Conservation (phyloP, 495 filamentous ascomycete genomes). For the Neurospora tetrasperma region DNA sequence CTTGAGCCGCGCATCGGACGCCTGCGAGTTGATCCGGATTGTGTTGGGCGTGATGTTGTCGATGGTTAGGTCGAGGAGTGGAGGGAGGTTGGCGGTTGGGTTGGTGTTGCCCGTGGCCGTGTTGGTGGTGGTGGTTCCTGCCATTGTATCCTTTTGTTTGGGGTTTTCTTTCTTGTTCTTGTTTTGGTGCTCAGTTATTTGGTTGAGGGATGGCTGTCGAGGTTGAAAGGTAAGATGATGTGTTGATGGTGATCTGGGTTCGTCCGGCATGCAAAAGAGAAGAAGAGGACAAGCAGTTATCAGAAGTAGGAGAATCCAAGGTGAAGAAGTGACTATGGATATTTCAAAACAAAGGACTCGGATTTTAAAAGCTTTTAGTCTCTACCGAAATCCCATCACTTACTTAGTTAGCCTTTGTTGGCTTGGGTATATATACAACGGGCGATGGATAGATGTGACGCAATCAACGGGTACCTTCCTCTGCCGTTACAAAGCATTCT, state of each 20-base stretch:
- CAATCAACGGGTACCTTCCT: not conserved
- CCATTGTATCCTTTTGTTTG: not conserved
- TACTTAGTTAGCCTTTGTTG: not conserved
- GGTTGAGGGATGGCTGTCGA: not conserved
- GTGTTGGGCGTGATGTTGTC: slow-evolving; percentile 80
- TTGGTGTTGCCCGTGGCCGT: not conserved
- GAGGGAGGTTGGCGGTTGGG: slow-evolving; percentile 17
- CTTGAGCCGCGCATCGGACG: slow-evolving; percentile 51
- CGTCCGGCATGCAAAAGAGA: not conserved
- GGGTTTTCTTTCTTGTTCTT: not conserved
- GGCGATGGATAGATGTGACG: not conserved
- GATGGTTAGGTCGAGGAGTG: slow-evolving; percentile 60
- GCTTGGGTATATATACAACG: not conserved
- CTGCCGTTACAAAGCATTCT: not conserved
- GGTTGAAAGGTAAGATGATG: not conserved
- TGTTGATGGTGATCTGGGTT: too few species aligned
- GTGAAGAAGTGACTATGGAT: not conserved
- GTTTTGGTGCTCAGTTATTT: not conserved
- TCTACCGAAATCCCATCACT: not conserved
- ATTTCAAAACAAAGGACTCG: not conserved
- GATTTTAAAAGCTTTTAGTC: not conserved
- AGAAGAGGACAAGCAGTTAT: not conserved
- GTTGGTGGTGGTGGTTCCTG: not conserved
- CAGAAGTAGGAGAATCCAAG: not conserved
- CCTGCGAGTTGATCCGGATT: slow-evolving; percentile 62